Evolutionary conservation across 352 stramenopile genomes (phyloP).

Genomic region (Paralagenidium karlingii): DNA sequence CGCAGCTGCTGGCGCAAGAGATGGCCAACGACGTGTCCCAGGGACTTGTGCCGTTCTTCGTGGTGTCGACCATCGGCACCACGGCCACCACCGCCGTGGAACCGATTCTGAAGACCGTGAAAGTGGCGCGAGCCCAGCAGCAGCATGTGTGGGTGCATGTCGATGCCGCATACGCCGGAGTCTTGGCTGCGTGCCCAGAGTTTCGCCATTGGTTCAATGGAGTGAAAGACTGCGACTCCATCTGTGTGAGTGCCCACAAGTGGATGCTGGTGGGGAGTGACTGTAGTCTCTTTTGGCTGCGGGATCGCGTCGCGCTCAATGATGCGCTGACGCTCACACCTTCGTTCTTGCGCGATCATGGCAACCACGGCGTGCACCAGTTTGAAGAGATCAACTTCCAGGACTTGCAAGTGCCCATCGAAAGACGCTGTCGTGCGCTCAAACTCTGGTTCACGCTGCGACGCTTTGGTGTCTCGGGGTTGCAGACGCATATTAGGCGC

Average conservation of each 20-base stretch:
- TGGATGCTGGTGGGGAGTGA: slow-evolving; percentile 62
- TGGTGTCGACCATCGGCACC: slow-evolving; percentile 47
- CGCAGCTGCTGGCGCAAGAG: slow-evolving; percentile 21
- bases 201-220: slow-evolving; percentile 32
- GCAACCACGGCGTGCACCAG: slow-evolving; percentile 53
- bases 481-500: slow-evolving; percentile 34
- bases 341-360: slow-evolving; percentile 61
- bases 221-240: slow-evolving; percentile 42
- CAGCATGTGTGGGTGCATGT: slow-evolving; percentile 47
- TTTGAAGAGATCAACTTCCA: slow-evolving; percentile 61
- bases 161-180: slow-evolving; percentile 50
- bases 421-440: slow-evolving; percentile 44
- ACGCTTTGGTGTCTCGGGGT: slow-evolving; percentile 36
- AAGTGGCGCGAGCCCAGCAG: slow-evolving; percentile 18
- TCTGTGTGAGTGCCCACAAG: slow-evolving; percentile 70
- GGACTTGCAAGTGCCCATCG: slow-evolving; percentile 66
- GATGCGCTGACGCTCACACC: slow-evolving; percentile 37
- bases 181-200: slow-evolving; percentile 33
- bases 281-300: slow-evolving; percentile 53
- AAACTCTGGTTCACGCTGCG: slow-evolving; percentile 68
- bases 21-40: slow-evolving; percentile 36
- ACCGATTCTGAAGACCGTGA: slow-evolving; percentile 19
- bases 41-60: slow-evolving; percentile 40
- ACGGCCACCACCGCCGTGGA: slow-evolving; percentile 52
- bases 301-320: slow-evolving; percentile 35